Evolutionary conservation across 2,329 filamentous ascomycete species (phyloP).

Genomic region (Fusarium denticulatum): DNA sequence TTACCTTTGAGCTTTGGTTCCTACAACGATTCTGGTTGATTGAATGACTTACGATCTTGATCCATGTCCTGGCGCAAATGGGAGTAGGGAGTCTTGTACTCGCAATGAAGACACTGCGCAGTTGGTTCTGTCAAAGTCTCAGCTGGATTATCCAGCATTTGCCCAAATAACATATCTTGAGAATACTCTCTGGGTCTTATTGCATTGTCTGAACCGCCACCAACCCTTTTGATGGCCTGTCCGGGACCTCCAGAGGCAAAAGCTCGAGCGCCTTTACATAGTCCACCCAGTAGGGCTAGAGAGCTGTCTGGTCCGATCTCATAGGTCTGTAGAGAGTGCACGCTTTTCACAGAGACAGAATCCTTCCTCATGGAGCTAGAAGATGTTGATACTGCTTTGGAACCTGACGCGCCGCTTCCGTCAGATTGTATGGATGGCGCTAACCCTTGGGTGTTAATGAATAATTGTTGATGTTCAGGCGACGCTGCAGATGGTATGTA

Average conservation of each 20-base stretch:
- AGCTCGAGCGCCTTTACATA: neutral
- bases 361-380: neutral
- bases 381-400: neutral
- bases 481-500: neutral
- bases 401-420: neutral
- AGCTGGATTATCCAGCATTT: neutral
- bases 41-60: neutral
- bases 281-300: neutral
- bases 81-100: neutral
- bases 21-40: rapidly evolving
- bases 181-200: neutral
- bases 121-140: neutral
- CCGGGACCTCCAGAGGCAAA: neutral
- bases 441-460: neutral
- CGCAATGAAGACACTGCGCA: neutral
- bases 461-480: neutral
- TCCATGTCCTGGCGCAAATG: neutral
- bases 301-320: neutral
- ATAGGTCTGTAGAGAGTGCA: neutral
- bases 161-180: neutral
- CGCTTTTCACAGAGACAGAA: neutral
- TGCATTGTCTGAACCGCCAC: neutral
- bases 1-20: neutral
- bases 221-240: neutral
- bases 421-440: neutral